Conservation (phyloP, 768 basidiomycete species). For the Galerina marginata region DNA sequence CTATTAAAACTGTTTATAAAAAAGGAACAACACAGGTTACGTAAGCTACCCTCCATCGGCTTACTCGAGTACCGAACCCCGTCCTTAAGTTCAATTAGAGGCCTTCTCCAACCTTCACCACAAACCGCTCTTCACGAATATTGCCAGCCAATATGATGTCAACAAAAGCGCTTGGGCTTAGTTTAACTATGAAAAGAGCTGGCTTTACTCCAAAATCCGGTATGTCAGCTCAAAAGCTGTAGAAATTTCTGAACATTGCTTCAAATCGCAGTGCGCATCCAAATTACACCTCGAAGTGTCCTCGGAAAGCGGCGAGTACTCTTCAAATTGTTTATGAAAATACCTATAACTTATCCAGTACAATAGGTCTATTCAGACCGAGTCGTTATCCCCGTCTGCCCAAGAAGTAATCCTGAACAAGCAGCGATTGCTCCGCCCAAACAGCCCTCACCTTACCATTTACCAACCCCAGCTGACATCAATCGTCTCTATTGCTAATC, state of each 20-base stretch:
- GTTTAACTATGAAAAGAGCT: conserved; percentile 60
- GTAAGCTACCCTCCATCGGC: too few species aligned
- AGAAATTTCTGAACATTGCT: conserved; percentile 23
- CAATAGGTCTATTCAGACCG: conserved; percentile 51
- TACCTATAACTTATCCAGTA: neutral
- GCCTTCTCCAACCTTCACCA: conserved; percentile 25
- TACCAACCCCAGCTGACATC: conserved; percentile 96
- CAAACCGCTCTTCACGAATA: conserved; percentile 11
- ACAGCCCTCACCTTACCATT: conserved; percentile 94
- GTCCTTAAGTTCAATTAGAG: conserved; percentile 29
- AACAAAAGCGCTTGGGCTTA: conserved; percentile 62
- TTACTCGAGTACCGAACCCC: neutral
- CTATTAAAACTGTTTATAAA: too few species aligned
- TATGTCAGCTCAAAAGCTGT: conserved; percentile 30
- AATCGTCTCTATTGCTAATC: conserved; percentile 84
- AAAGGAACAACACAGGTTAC: too few species aligned
- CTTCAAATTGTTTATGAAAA: neutral
- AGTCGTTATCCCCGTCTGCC: conserved; percentile 66
- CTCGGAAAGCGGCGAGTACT: conserved; percentile 48
- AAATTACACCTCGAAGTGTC: conserved; percentile 42
- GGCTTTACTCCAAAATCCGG: conserved; percentile 46
- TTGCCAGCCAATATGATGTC: conserved; percentile 40
- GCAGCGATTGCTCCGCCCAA: conserved; percentile 89
- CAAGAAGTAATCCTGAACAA: conserved; percentile 74
- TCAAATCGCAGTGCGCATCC: conserved; percentile 44